Evolutionary conservation across 163 green algal species (phyloP).

Genomic region (Volvox carteri): DNA sequence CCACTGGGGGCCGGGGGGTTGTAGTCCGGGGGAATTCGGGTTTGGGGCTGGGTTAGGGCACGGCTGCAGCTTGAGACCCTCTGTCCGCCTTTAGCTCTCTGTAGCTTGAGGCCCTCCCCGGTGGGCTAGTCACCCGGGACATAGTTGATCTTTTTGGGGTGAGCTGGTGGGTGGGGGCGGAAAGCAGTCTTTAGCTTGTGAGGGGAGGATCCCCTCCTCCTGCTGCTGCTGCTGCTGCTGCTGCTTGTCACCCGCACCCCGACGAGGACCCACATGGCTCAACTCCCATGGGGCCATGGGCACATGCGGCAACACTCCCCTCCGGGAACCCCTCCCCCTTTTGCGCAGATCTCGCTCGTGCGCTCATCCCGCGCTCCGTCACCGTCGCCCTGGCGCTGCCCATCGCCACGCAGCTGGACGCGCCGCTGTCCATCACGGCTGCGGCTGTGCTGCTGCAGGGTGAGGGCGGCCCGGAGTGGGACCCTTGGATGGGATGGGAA

Average conservation of each 20-base stretch:
- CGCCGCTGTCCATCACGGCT: constrained; percentile 84
- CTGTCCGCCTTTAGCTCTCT: no score
- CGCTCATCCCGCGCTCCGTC: constrained; percentile 87
- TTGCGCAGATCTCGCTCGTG: constrained; percentile 73
- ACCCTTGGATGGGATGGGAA: not conserved
- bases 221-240: no score
- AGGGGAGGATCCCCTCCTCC: no score
- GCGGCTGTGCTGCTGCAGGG: constrained; percentile 88
- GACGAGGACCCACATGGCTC: not conserved
- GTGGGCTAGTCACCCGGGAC: no score
- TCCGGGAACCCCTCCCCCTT: not conserved
- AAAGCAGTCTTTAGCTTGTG: no score
- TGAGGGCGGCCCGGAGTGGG: not conserved
- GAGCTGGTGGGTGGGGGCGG: no score
- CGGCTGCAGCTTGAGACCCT: not conserved
- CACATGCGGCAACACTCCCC: no score
- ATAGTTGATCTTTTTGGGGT: no score
- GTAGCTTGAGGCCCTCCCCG: no score
- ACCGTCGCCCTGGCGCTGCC: constrained; percentile 94
- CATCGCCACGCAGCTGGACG: constrained; percentile 84
- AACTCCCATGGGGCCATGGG: not conserved
- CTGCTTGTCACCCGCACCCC: not conserved
- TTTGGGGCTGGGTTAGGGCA: no score
- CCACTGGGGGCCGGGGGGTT: no score
- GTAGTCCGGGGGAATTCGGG: no score